Conservation (phyloP, 2,329 filamentous ascomycete species). For the Sodiomyces alkalinus region DNA sequence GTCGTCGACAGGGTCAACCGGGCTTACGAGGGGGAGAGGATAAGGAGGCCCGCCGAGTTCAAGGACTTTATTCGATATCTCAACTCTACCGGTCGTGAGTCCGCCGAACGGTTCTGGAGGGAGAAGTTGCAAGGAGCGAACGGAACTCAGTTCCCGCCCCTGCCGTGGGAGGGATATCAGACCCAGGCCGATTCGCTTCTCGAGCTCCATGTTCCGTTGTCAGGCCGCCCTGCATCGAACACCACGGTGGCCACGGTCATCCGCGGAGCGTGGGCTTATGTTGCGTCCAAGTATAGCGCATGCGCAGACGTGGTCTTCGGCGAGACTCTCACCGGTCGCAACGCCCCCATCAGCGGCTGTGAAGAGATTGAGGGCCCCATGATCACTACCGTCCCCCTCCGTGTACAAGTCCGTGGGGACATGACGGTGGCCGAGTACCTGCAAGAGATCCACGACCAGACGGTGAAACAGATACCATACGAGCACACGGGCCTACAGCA, state of each 20-base stretch:
- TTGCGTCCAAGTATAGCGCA: slow-evolving; percentile 36
- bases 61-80: slow-evolving; percentile 35
- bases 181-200: slow-evolving; percentile 35
- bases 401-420: slow-evolving; percentile 27
- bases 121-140: slow-evolving; percentile 27
- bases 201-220: slow-evolving; percentile 32
- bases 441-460: slow-evolving; percentile 38
- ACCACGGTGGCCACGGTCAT: slow-evolving; percentile 40
- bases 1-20: slow-evolving; percentile 31
- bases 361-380: slow-evolving; percentile 44
- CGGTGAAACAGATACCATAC: slow-evolving; percentile 42
- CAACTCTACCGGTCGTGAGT: slow-evolving; percentile 18
- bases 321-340: slow-evolving; percentile 42
- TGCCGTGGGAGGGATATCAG: slow-evolving; percentile 32
- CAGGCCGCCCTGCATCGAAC: slow-evolving; percentile 17
- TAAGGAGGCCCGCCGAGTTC: slow-evolving; percentile 24
- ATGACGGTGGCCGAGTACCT: slow-evolving; percentile 34
- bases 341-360: slow-evolving; percentile 28
- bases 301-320: slow-evolving; percentile 40
- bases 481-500: slow-evolving; percentile 49
- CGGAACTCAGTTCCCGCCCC: slow-evolving; percentile 29
- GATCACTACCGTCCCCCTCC: slow-evolving; percentile 44
- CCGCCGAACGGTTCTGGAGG: slow-evolving; percentile 30
- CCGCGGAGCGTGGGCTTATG: slow-evolving; percentile 42
- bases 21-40: slow-evolving; percentile 20